Percentiles rank a stretch among this genome's conserved stretches.
Conservation (phyloP, 148 eudicot genomes). For the Cornus kousa region DNA sequence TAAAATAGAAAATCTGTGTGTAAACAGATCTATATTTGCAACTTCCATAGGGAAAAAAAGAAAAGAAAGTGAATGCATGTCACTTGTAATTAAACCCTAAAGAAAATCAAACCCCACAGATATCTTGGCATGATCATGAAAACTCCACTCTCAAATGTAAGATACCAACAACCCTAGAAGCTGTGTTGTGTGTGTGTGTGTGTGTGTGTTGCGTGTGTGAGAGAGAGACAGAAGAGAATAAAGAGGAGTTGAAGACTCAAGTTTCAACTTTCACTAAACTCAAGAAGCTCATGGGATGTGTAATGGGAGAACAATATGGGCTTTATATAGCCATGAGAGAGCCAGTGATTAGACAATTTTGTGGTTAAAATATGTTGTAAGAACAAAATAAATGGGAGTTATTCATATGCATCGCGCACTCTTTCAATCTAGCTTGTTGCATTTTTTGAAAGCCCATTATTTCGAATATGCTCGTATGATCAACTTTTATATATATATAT, state of each 20-base stretch:
- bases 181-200: slow-evolving; percentile 12
- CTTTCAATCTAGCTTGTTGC: slow-evolving; percentile 3
- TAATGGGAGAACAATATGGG: background rate
- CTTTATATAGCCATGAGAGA: slow-evolving; percentile 14
- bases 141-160: background rate
- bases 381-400: background rate
- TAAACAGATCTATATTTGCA: background rate
- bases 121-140: background rate
- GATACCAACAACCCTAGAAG: background rate
- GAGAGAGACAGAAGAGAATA: background rate
- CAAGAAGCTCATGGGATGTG: background rate
- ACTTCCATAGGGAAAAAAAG: background rate
- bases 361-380: slow-evolving; percentile 9
- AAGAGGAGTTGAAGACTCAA: slow-evolving; percentile 8
- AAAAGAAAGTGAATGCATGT: too few relatives aligned
- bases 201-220: slow-evolving; percentile 15
- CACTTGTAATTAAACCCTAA: background rate
- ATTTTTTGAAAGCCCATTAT: background rate
- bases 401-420: slow-evolving; percentile 10
- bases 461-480: background rate
- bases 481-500: background rate
- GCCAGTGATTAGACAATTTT: slow-evolving; percentile 16
- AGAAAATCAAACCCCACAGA: background rate
- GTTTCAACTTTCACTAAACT: background rate
- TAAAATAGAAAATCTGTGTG: too few relatives aligned